Evolutionary conservation across 192 early-diverging fungal species (phyloP).

Genomic region (Phlyctochytrium arcticum): DNA sequence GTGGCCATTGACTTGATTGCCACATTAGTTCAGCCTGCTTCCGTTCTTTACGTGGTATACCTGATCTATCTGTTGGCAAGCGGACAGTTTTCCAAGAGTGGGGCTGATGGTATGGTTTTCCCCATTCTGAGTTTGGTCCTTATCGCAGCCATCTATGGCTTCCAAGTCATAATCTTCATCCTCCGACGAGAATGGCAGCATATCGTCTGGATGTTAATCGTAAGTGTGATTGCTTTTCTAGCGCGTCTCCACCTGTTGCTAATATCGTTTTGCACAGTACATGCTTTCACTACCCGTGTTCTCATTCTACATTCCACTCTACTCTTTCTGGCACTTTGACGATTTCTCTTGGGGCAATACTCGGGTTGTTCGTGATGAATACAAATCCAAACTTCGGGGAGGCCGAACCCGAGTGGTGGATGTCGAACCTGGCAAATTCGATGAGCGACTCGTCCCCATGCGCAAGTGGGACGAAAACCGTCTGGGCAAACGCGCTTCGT

Average conservation of each 20-base stretch:
- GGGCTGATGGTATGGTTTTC: constrained; percentile 24
- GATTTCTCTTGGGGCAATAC: constrained; percentile 99
- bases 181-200: constrained; percentile 61
- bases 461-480: constrained; percentile 39
- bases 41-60: constrained; percentile 40
- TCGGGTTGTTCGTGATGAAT: constrained; percentile 67
- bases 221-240: constrained; percentile 17
- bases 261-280: constrained; percentile 41
- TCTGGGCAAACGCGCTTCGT: constrained; percentile 32
- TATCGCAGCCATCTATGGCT: constrained; percentile 80
- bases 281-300: constrained; percentile 79
- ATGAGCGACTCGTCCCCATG: constrained; percentile 2
- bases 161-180: constrained; percentile 80
- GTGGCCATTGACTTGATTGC: constrained; percentile 75
- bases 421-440: neutral
- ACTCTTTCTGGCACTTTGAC: constrained; percentile 99
- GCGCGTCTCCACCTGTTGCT: neutral
- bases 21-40: constrained; percentile 64
- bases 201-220: constrained; percentile 90
- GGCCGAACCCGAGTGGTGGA: constrained; percentile 44
- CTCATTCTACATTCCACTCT: constrained; percentile 81
- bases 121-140: constrained; percentile 76
- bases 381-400: constrained; percentile 64
- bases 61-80: constrained; percentile 61
- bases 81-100: constrained; percentile 39